Base-by-base conservation (phyloP, 768 basidiomycete species). In the Boletales sp. region DNA sequence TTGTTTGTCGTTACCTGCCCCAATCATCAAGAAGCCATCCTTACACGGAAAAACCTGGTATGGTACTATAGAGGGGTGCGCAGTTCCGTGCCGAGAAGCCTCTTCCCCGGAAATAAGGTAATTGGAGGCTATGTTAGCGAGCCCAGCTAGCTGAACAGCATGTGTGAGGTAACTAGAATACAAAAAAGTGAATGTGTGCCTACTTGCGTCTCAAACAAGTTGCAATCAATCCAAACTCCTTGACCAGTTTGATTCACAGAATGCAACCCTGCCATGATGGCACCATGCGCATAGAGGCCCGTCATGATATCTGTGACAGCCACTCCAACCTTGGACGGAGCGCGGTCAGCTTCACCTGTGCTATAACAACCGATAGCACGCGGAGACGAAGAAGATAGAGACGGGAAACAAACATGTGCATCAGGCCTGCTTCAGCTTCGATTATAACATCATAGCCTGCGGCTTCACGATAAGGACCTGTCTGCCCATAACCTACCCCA, bases 251-350 rank as follows among this genome's bases (percentile, higher is more conserved):
- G 82, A 50, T 82, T 78, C 18, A 92, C 79, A 10, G 88, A 91
- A 50, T 93, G 65, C 13, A 97, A 74, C 2, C 84, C 94, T 6
- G 94, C 94, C 78, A 97, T 84, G 53, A 97, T 87, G 2, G 93
- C 92, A 0, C 91, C 90, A 47, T 95, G 92, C 6, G 92, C 85
- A 66, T 94, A 97, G 21, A 97, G 75, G 3, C 87, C 87, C 19
- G 87, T 93, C 40, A 90, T 83, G 46, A 94, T 80, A 69, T 94
- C 94, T 12, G 93, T 95, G 6, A 86, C 86, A 2, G 94, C 94
- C 24, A 97, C 94, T 9, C 94, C 94, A n/a, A 95, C 94, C 69
- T 97, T 97, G 62, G 81, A 85, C 4, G 94, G 94, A 14, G 83
- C 80, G 10, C 92, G 84, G 59, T 87, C 84, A 9, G 85, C 77